Base-by-base conservation (phyloP, 768 basidiomycete genomes). In the Leccinum subgranulosum region DNA sequence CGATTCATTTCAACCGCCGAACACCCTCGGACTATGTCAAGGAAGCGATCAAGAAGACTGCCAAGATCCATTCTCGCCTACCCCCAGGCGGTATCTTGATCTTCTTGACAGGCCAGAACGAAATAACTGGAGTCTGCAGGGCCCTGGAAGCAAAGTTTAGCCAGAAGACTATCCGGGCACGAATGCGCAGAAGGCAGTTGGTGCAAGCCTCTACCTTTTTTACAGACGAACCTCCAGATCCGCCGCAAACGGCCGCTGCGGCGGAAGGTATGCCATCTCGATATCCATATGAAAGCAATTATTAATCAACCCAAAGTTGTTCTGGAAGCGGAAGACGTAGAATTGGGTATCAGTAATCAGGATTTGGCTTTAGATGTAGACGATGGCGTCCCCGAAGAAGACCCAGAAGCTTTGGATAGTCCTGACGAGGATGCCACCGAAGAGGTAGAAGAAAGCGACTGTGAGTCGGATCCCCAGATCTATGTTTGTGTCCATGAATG, bases 31-130 rank as follows among this genome's bases (percentile, higher is more conserved):
- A 98, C 71, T 98, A 98, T 66, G 85, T 98, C 48, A 82, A 81
- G 2, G 94, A 98, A 71, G 92, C 94, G 2, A 84, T 95, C 64
- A 90, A 86, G 68, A 99, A 99, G 72, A 81, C 92, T 2, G 77
- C 80, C 56, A 95, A 97, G 73, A 98, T 99, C 45, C 97, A 99
- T 72, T 82, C 90, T 15, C 84, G 93, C 17, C 76, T 99, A 19
- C 97, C 97, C 2, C 84, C 91, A 0, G 97, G 97, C 0, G 97
- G 95, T 4, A 88, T 99, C 34, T 79, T 99, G 50, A 84, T 96
- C 49, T 97, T 97, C 71, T 76, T 98, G 61, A 98, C 97, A 0
- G 97, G 97, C 21, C 96, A 98, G 73, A 91, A 92, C 60, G 97
- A 99, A 75, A 98, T 99, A 64, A 78, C 79, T 14, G 88, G 88